phyloP scores from a whole-genome alignment of 1,284 basidiomycete species.

The Malassezia furfur region DNA sequence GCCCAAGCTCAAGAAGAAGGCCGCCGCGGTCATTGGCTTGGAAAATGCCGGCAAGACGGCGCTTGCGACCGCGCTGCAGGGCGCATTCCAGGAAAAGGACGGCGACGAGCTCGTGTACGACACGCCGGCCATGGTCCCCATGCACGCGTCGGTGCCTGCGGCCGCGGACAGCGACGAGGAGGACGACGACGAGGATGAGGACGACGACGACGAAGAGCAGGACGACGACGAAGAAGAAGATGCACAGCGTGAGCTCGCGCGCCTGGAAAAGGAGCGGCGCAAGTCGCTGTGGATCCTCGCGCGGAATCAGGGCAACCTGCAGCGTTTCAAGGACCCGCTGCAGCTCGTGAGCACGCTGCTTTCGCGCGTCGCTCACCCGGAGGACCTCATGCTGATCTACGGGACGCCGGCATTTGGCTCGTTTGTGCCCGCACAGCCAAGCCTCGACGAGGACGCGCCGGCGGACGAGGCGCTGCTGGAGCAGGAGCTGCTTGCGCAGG shows the following conservation, averaged over 20 bases:
- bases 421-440: conserved; percentile 24
- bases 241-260: conserved; percentile 6
- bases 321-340: conserved; percentile 39
- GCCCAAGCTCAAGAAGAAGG: conserved; percentile 20
- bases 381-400: conserved; percentile 42
- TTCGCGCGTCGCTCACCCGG: conserved; percentile 29
- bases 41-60: conserved; percentile 31
- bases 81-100: conserved; percentile 23
- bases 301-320: conserved; percentile 40
- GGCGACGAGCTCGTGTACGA: conserved; percentile 33
- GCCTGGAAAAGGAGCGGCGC: not conserved
- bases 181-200: conserved; percentile 20
- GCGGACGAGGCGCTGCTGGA: conserved; percentile 23
- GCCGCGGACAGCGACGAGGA: conserved; percentile 15
- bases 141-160: conserved; percentile 18
- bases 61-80: conserved; percentile 28
- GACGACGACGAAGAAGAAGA: conserved; percentile 2
- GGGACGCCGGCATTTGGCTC: conserved; percentile 41
- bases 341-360: conserved; percentile 33
- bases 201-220: not conserved
- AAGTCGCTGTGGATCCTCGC: conserved; percentile 25
- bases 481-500: conserved; percentile 14
- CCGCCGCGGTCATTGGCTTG: conserved; percentile 30
- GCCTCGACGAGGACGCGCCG: conserved; percentile 23
- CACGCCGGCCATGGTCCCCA: conserved; percentile 29